Evolutionary conservation across 2,329 filamentous ascomycete genomes (phyloP).

Genomic region (Alternaria ventricosa): DNA sequence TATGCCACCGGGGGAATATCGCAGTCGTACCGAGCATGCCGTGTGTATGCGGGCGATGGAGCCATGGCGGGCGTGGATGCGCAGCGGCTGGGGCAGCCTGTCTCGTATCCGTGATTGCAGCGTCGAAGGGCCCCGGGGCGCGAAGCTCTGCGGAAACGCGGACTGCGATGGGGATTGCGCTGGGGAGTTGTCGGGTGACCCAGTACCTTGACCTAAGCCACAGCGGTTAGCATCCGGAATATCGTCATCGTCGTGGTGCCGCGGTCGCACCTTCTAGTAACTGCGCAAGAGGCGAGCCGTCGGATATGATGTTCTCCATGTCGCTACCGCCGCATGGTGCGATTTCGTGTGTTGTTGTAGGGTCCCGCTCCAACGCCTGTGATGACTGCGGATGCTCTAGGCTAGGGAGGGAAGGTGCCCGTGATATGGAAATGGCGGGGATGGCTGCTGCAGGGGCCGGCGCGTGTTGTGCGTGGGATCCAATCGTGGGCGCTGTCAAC

Average conservation of each 20-base stretch:
- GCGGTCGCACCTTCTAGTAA: constrained; percentile 74
- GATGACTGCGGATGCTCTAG: constrained; percentile 9
- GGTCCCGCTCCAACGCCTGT: constrained; percentile 21
- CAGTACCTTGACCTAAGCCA: constrained; percentile 42
- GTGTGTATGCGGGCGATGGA: constrained; percentile 48
- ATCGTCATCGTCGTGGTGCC: background rate
- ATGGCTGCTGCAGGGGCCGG: constrained; percentile 7
- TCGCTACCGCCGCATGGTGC: constrained; percentile 39
- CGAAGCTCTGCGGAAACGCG: constrained; percentile 50
- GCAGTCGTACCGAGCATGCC: constrained; percentile 44
- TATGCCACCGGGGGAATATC: background rate
- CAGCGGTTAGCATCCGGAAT: constrained; percentile 27
- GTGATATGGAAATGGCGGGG: constrained; percentile 13
- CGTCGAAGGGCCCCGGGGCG: constrained; percentile 58
- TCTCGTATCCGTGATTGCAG: constrained; percentile 58
- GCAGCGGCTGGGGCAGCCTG: constrained; percentile 57
- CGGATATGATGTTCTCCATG: constrained; percentile 89
- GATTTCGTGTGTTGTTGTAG: constrained; percentile 15
- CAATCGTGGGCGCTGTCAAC: constrained; percentile 8
- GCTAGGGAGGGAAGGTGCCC: constrained; percentile 8
- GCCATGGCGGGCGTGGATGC: constrained; percentile 45
- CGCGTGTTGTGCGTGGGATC: constrained; percentile 11
- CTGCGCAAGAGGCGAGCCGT: constrained; percentile 85
- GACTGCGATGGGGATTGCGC: constrained; percentile 16
- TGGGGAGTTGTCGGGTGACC: constrained; percentile 33